Percentiles rank a stretch among this genome's conserved stretches.
phyloP scores from a whole-genome alignment of 2,329 filamentous ascomycete genomes.

The Phaeophleospora eucalypticola region DNA sequence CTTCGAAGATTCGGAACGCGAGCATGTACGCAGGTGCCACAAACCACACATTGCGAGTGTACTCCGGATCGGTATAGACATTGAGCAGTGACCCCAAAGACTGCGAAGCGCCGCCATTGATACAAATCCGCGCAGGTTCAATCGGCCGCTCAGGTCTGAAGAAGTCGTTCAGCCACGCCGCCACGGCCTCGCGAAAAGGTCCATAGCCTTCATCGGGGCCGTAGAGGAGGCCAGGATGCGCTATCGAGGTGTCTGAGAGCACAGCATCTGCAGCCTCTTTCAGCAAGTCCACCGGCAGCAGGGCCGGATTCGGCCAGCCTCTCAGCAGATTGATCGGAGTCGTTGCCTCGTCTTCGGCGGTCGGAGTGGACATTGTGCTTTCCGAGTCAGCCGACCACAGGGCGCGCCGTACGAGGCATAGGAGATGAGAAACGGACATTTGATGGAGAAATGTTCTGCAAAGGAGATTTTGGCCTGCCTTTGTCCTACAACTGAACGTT shows the following conservation, averaged over 20 bases:
- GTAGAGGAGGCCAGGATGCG: slow-evolving; percentile 67
- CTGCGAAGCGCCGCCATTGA: slow-evolving; percentile 83
- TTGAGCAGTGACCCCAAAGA: slow-evolving; percentile 72
- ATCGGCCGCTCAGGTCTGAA: slow-evolving; percentile 49
- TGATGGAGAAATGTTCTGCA: background rate
- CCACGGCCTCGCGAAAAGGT: slow-evolving; percentile 64
- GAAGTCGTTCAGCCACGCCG: slow-evolving; percentile 64
- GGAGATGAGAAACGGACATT: slow-evolving; percentile 8
- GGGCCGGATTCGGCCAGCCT: slow-evolving; percentile 62
- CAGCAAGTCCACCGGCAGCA: slow-evolving; percentile 64
- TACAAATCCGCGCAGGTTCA: slow-evolving; percentile 61
- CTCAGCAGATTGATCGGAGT: slow-evolving; percentile 58
- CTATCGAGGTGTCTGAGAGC: slow-evolving; percentile 57
- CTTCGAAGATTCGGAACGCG: slow-evolving; percentile 80
- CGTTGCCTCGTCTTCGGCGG: slow-evolving; percentile 2
- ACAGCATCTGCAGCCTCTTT: slow-evolving; percentile 57
- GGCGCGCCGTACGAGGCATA: slow-evolving; percentile 12
- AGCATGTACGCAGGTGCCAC: slow-evolving; percentile 79
- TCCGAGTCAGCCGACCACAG: slow-evolving; percentile 5
- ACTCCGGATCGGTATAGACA: slow-evolving; percentile 73
- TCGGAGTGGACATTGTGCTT: background rate
- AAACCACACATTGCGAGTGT: slow-evolving; percentile 74
- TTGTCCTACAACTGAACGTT: too few species aligned
- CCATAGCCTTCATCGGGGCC: slow-evolving; percentile 72
- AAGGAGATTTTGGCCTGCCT: too few species aligned